Evolutionary conservation across 2,329 filamentous ascomycete species (phyloP), one percentile per base, ranked within the genome.

Genomic region (Lasiodiplodia sp.): DNA sequence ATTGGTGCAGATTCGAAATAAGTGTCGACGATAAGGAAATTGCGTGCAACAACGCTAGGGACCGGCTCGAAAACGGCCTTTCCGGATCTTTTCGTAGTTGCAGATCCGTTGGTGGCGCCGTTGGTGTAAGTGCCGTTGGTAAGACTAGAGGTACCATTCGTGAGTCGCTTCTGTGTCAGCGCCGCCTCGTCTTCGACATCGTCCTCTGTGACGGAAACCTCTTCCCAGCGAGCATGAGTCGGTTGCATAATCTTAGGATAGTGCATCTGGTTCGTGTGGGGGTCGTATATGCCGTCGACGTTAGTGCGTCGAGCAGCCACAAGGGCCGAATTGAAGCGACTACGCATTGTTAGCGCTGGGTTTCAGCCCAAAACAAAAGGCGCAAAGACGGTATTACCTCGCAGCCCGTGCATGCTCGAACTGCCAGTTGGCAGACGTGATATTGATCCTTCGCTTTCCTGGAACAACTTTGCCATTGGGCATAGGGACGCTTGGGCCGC

Each of bases 351-450:
- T 65, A 23, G 58, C 70, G 63, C n/a, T 47, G 44, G 12, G 44
- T 47, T 47, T 47, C 44, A 47, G 44, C 44, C 44, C 44, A 70
- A 71, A 74, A 70, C 77, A 40, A 14, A 73, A 16, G 23, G 23
- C 71, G 69, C 55, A 57, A 53, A 34, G 40, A 25, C 12, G 44
- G 58, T 82, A 86, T 75, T 86, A 96, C 94, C 92, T 95, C 68
- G 95, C 93, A 78, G 95, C 93, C 63, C 92, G 89, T 34, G 94
- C 94, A 81, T 99, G 96, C 82, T 98, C 94, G 68, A 96, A 85
- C 87, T 97, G 96, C 96, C 96, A 99, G 78, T 98, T 99, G 68
- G 91, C 89, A 74, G 96, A 93, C 66, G 94, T 98, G 69, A 98
- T 91, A 69, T 94, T 91, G 49, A 97, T 91, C 74, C 91, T 92